phyloP scores from a whole-genome alignment of 371 early-diverging fungal species.

The Circinella umbellata region DNA sequence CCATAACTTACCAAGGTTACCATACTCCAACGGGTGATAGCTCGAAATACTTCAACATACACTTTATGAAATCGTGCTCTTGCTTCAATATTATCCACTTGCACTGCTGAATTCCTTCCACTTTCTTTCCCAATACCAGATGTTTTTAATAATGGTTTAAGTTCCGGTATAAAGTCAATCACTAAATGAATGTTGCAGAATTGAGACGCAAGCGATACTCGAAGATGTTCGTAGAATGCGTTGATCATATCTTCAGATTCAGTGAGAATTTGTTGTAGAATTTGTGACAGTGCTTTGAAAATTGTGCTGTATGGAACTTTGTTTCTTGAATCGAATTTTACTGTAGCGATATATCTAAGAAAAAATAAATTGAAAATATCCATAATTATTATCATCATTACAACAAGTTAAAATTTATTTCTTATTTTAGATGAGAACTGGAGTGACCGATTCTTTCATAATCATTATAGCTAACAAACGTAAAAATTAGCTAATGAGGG shows the following conservation, averaged over 20 bases:
- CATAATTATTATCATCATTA: too few species aligned
- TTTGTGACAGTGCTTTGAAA: slow-evolving; percentile 45
- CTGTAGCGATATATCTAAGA: slow-evolving; percentile 40
- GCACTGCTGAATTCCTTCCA: slow-evolving; percentile 2
- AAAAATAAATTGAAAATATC: neutral
- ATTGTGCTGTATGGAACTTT: slow-evolving; percentile 46
- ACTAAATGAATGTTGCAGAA: slow-evolving; percentile 40
- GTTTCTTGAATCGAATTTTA: slow-evolving; percentile 48
- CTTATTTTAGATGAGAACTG: too few species aligned
- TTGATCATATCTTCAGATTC: slow-evolving; percentile 49
- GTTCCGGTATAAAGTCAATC: slow-evolving; percentile 44
- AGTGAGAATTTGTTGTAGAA: slow-evolving; percentile 47
- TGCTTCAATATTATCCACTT: slow-evolving; percentile 45
- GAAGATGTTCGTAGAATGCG: slow-evolving; percentile 35
- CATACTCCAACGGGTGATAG: slow-evolving; percentile 45
- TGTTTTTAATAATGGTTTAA: slow-evolving; percentile 33
- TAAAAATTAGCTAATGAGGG: too few species aligned
- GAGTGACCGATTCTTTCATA: too few species aligned
- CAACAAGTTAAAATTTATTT: too few species aligned
- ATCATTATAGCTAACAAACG: too few species aligned
- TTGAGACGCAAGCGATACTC: slow-evolving; percentile 32
- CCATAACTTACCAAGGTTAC: slow-evolving; percentile 40
- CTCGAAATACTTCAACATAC: slow-evolving; percentile 48
- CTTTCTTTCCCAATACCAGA: slow-evolving; percentile 11
- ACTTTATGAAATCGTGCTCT: slow-evolving; percentile 45